Evolutionary conservation across 1,284 basidiomycete genomes (phyloP).

Genomic region (Peniophora sp.): DNA sequence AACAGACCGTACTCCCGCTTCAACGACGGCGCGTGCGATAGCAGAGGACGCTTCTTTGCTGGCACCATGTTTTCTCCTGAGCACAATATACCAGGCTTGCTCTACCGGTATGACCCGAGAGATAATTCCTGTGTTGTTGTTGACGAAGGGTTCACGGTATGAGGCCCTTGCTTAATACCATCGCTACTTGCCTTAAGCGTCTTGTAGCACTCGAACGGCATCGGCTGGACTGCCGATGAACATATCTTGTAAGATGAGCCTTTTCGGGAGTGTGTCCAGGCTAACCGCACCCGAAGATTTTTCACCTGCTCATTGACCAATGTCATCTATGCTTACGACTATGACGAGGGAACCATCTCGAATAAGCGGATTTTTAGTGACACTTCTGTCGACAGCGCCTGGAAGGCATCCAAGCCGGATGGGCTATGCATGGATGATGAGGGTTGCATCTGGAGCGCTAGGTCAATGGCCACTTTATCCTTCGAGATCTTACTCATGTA

Average conservation of each 20-base stretch:
- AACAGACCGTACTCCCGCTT: conserved; percentile 43
- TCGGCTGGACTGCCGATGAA: conserved; percentile 57
- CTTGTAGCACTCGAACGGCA: conserved; percentile 51
- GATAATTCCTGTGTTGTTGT: conserved; percentile 38
- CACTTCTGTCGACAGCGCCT: conserved; percentile 42
- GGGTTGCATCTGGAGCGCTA: conserved; percentile 62
- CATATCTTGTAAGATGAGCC: conserved; percentile 41
- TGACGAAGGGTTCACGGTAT: conserved; percentile 60
- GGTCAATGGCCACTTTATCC: conserved; percentile 28
- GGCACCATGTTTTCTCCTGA: conserved; percentile 49
- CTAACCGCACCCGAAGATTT: conserved; percentile 33
- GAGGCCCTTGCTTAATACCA: too few relatives aligned
- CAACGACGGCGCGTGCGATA: conserved; percentile 66
- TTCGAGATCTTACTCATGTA: conserved; percentile 3
- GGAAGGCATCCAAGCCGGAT: conserved; percentile 45
- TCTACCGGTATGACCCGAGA: conserved; percentile 52
- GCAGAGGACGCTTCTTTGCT: conserved; percentile 54
- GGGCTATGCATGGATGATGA: conserved; percentile 58
- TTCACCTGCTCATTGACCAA: conserved; percentile 61
- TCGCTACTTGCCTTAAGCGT: too few relatives aligned
- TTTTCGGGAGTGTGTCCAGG: neutral
- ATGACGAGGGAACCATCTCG: conserved; percentile 43
- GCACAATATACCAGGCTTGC: conserved; percentile 42
- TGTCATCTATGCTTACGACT: conserved; percentile 61
- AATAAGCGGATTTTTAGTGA: conserved; percentile 52